These are phyloP conservation scores for Paraphaeosphaeria minitans DNA, from an alignment of 2,329 filamentous ascomycete species.

Conservation along the genomic window DNA sequence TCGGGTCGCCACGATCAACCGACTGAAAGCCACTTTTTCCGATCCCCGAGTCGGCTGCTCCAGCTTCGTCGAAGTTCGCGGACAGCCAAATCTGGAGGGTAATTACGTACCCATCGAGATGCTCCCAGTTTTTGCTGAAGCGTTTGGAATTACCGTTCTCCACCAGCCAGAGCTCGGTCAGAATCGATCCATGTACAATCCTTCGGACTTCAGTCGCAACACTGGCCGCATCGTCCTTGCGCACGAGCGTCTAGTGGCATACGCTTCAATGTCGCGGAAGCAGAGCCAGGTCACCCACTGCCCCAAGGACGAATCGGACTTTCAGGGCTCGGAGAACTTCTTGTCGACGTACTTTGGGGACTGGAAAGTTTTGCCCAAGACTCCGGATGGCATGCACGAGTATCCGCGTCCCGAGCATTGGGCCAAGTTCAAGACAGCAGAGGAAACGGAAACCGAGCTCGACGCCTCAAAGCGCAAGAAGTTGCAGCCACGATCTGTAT, in stretches of 20 bases:
- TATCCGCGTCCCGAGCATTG: conserved; percentile 19
- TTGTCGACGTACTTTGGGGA: conserved; percentile 23
- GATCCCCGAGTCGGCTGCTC: conserved; percentile 14
- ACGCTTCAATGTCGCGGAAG: conserved; percentile 19
- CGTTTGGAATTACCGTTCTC: conserved; percentile 9
- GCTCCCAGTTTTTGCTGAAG: conserved; percentile 11
- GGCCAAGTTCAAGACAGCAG: conserved; percentile 21
- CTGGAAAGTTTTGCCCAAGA: conserved; percentile 20
- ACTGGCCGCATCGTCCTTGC: conserved; percentile 19
- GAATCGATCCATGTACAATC: conserved; percentile 9
- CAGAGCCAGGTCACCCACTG: conserved; percentile 18
- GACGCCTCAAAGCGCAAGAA: conserved; percentile 9
- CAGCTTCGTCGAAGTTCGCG: conserved; percentile 26
- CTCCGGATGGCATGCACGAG: not conserved
- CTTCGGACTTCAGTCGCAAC: conserved; percentile 26
- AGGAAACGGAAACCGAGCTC: conserved; percentile 13
- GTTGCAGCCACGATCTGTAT: not conserved
- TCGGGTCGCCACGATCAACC: conserved; percentile 11
- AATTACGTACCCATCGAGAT: conserved; percentile 19
- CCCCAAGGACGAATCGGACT: not conserved
- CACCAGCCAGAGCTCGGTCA: not conserved
- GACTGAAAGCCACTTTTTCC: conserved; percentile 8
- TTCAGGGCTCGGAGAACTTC: conserved; percentile 8
- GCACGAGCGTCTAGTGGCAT: conserved; percentile 18
- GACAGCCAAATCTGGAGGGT: conserved; percentile 22